Base-by-base conservation (phyloP, 805 yeast species). In the Ogataea pini region DNA sequence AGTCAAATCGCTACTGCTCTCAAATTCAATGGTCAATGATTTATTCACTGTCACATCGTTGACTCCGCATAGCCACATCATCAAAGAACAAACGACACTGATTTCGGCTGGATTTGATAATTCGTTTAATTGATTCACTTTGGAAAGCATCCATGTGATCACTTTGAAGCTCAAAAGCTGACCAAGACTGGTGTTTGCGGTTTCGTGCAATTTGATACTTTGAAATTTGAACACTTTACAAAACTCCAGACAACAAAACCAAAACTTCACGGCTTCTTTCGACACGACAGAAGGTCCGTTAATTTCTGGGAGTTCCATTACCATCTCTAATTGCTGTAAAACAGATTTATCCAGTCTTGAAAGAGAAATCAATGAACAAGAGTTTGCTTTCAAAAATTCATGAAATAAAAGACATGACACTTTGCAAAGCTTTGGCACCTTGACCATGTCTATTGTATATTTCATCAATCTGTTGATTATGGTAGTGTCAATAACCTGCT, bases 241-340 rank as follows among this genome's bases (percentile, higher is more conserved):
- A 8, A 76, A 57, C 3, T 61, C 59, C 13, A 72, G 62, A 3
- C 78, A 52, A 0, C 70, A 54, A 44, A 70, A 63, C 91, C 91
- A 85, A 52, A 85, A 79, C 12, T 60, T 53, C 24, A 80, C 64
- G 3, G 85, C 68, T 41, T 75, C 79, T 36, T 75, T 67, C 40
- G 75, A 70, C 1, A 83, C 44, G 1, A 52, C 19, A 1, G 65
- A 58, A 2, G 94, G 92, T 0, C 92, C 92, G 60, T 77, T 78
- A 0, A 82, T 67, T 38, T 79, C 85, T 0, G 86, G 67, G 5
- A 77, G 59, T 31, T 82, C 85, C 40, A 78, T 65, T 1, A 81
- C 44, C 24, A 76, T 76, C 36, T 75, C 77, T 27, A 82, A 62
- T 51, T 77, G 79, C 37, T 71, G 76, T 3, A 68, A 47, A 7